These are phyloP conservation scores for Rhamnella rubrinervis DNA, from an alignment of 331 rosid genomes.

Conservation along the genomic window DNA sequence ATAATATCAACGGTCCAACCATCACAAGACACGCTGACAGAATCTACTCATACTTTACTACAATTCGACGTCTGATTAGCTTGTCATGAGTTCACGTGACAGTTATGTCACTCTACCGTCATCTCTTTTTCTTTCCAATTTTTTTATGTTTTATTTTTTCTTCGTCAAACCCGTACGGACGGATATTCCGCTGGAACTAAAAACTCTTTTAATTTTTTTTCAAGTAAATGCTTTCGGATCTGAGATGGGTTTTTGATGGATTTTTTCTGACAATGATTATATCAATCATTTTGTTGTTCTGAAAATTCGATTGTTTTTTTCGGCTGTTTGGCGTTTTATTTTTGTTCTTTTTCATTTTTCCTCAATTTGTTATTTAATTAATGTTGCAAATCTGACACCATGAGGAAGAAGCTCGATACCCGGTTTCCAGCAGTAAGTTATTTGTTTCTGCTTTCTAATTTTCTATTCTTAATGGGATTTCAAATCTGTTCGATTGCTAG, in stretches of 20 bases:
- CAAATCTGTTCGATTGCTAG: constrained; percentile 16
- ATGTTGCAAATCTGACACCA: constrained; percentile 48
- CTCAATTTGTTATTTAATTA: constrained; percentile 18
- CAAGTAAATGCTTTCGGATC: constrained; percentile 52
- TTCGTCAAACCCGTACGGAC: constrained; percentile 38
- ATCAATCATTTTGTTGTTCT: constrained; percentile 36
- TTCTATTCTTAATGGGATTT: constrained; percentile 11
- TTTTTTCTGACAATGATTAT: constrained; percentile 27
- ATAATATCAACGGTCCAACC: too few species aligned
- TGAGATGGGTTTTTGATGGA: constrained; percentile 43
- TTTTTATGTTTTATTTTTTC: constrained; percentile 9
- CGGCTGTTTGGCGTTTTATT: constrained; percentile 8
- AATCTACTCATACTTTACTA: too few species aligned
- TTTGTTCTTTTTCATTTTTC: constrained; percentile 14
- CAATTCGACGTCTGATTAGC: not conserved
- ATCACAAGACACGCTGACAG: too few species aligned
- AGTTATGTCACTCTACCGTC: not conserved
- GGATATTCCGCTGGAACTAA: constrained; percentile 44
- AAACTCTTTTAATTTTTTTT: constrained; percentile 3
- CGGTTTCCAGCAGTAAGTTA: constrained; percentile 95
- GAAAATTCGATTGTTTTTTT: constrained; percentile 35
- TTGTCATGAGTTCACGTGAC: not conserved
- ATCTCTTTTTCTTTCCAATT: not conserved
- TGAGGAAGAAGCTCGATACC: constrained; percentile 99
- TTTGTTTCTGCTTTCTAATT: not conserved